Evolutionary conservation across 768 basidiomycete genomes (phyloP).

Genomic region (Lactarius sp.): DNA sequence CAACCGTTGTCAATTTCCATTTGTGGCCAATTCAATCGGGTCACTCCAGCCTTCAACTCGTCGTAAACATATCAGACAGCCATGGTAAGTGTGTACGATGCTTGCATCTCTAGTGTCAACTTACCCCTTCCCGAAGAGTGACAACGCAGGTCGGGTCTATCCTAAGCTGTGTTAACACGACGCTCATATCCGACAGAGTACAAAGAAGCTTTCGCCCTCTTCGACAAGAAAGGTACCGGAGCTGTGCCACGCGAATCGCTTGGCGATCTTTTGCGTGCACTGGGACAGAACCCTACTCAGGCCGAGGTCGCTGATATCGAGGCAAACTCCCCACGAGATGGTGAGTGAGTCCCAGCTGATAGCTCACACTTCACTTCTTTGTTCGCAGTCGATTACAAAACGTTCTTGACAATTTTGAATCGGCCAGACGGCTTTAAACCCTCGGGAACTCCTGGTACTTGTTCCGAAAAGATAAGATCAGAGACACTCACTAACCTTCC

Average conservation of each 20-base stretch:
- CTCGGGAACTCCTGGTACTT: conserved; percentile 85
- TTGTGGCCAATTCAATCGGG: neutral
- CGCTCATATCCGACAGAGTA: conserved; percentile 52
- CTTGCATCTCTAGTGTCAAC: neutral
- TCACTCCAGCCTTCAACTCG: neutral
- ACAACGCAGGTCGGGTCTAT: conserved; percentile 44
- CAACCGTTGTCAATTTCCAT: neutral
- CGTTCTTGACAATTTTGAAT: conserved; percentile 87
- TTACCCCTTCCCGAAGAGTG: conserved; percentile 36
- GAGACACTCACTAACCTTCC: neutral
- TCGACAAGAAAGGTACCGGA: conserved; percentile 94
- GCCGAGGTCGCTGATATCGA: conserved; percentile 90
- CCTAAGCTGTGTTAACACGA: neutral
- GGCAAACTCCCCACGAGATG: conserved; percentile 65
- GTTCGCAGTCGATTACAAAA: conserved; percentile 81
- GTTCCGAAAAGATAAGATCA: neutral
- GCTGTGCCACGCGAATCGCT: conserved; percentile 82
- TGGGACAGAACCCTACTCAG: conserved; percentile 99
- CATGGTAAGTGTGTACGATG: conserved; percentile 16
- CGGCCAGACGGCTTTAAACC: conserved; percentile 97
- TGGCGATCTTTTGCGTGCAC: conserved; percentile 87
- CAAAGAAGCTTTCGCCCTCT: conserved; percentile 95
- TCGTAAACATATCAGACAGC: neutral
- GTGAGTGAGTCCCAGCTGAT: conserved; percentile 39
- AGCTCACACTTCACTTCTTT: neutral